These are phyloP conservation scores for Apiospora malaysiana DNA, from an alignment of 2,329 filamentous ascomycete species.

Conservation along the genomic window DNA sequence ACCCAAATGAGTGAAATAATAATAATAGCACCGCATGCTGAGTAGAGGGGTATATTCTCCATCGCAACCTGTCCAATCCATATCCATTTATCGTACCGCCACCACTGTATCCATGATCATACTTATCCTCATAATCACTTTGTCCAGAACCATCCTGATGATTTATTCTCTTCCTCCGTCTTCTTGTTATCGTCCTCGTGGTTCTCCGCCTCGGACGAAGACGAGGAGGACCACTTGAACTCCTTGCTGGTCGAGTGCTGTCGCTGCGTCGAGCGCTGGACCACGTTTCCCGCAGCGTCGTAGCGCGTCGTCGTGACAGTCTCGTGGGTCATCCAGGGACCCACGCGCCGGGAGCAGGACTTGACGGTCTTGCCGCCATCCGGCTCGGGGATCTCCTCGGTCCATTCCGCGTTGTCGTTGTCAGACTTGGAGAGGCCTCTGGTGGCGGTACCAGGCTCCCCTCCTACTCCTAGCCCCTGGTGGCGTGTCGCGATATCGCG, in stretches of 20 bases:
- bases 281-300: slow-evolving; percentile 18
- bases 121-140: background rate
- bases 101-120: no score
- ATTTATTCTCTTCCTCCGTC: background rate
- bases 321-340: slow-evolving; percentile 3
- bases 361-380: slow-evolving; percentile 34
- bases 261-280: slow-evolving; percentile 3
- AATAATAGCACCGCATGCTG: background rate
- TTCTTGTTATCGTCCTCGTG: background rate
- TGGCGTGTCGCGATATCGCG: background rate
- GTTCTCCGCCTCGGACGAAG: background rate
- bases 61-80: background rate
- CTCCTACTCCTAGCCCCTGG: background rate
- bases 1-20: background rate
- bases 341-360: slow-evolving; percentile 16
- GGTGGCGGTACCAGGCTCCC: background rate
- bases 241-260: background rate
- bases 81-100: background rate
- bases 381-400: slow-evolving; percentile 26
- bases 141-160: slow-evolving; percentile 7
- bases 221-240: background rate
- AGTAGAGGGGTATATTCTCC: background rate
- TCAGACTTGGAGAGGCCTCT: background rate
- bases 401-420: slow-evolving; percentile 17
- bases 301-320: slow-evolving; percentile 13